Evolutionary conservation across 1,284 basidiomycete species (phyloP), one percentile per base, ranked within the genome.

Genomic region (Naganishia albida): DNA sequence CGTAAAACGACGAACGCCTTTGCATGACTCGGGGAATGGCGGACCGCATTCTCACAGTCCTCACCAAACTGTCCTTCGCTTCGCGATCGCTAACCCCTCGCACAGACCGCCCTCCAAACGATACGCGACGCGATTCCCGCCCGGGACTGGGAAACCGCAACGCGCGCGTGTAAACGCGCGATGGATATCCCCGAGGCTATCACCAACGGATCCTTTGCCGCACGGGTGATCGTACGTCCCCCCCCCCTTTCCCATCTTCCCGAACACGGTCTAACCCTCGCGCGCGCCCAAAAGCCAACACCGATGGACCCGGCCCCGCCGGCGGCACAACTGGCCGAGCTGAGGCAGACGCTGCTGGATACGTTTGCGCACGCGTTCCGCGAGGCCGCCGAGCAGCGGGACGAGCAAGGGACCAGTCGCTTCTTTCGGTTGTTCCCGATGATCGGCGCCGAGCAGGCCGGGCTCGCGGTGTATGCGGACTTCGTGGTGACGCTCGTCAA

Each of bases 371-470:
- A 81, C 12, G 86, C 89, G 59, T 99, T 99, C 73, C 83, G 87
- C 67, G 90, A 91, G 3, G 90, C 91, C 1, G 84, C 83, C 8
- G 84, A 85, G 7, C 85, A 88, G 50, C 75, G 74, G 55, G 92
- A 94, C 78, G 89, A 92, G 54, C 87, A 87, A 25, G 88, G 89
- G 16, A 96, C 93, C 1, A 94, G 88, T 70, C 86, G 94, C 7
- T 99, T 92, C 80, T 98, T 99, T 83, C 93, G 96, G 75, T 83
- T 99, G 1, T 98, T 99, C 79, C 95, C 96, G 1, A 87, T 88
- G 1, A 91, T 99, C 57, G 92, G 93, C 4, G 83, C 82, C 55
- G 81, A 83, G 63, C 69, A 68, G 28, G 26, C 95, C 76, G 96
- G 96, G 0, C 82, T 99, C n/a, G 86, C 90, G 68, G 90, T 89